phyloP scores from a whole-genome alignment of 2,329 filamentous ascomycete genomes.

The Chaetomium strumarium region DNA sequence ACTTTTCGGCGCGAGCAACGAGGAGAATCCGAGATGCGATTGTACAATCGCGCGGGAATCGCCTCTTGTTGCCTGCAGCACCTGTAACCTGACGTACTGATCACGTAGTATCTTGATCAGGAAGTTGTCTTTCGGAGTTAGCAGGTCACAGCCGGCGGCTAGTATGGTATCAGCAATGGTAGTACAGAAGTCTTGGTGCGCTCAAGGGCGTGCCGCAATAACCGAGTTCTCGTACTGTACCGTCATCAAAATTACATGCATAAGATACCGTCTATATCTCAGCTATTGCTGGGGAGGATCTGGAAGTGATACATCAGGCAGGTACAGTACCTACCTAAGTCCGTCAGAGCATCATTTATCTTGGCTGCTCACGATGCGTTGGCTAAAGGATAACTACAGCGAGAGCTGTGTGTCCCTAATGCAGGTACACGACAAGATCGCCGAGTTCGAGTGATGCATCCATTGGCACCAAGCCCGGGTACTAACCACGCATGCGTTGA shows the following conservation, averaged over 20 bases:
- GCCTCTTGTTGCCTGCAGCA: too few species aligned
- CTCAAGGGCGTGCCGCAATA: not conserved
- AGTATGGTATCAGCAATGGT: not conserved
- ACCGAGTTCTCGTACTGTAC: not conserved
- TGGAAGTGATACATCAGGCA: not conserved
- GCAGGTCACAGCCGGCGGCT: not conserved
- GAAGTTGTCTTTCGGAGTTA: not conserved
- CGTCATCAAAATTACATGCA: too few species aligned
- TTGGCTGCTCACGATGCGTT: not conserved
- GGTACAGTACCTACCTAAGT: not conserved
- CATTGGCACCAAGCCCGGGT: too few species aligned
- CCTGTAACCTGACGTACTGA: too few species aligned
- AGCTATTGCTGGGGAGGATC: too few species aligned
- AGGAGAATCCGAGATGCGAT: too few species aligned
- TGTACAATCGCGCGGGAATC: too few species aligned
- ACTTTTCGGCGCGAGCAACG: too few species aligned
- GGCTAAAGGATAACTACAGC: not conserved
- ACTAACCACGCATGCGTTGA: not conserved
- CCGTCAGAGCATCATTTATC: not conserved
- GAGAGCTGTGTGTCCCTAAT: not conserved
- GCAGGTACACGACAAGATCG: conserved; percentile 2
- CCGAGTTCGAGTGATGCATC: not conserved
- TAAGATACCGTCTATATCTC: too few species aligned
- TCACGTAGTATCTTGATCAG: too few species aligned
- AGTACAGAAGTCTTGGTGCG: not conserved